Conservation (phyloP, 495 filamentous ascomycete species). For the Talaromyces adpressus region DNA sequence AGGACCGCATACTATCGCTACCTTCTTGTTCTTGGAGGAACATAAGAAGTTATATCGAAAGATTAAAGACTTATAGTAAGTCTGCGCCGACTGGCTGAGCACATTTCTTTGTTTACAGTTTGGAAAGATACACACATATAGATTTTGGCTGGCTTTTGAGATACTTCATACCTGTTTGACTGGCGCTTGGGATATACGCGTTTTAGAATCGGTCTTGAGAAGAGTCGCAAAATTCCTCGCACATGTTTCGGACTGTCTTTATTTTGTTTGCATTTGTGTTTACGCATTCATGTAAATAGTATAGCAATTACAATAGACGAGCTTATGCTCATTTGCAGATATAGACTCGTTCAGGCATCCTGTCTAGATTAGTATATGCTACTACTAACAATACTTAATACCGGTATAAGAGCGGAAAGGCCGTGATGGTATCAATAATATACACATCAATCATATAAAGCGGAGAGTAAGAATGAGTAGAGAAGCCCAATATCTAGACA, state of each 20-base stretch:
- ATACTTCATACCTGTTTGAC: constrained; percentile 6
- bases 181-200: constrained; percentile 13
- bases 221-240: constrained; percentile 11
- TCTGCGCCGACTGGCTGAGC: neutral
- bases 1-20: constrained; percentile 88
- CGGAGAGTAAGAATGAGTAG: neutral
- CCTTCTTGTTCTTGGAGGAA: constrained; percentile 91
- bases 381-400: neutral
- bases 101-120: neutral
- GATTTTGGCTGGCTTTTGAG: neutral
- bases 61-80: constrained; percentile 30
- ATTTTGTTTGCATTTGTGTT: neutral
- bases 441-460: neutral
- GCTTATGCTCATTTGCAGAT: neutral
- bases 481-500: neutral
- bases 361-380: neutral
- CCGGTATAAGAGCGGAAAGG: neutral
- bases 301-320: neutral
- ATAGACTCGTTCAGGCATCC: neutral
- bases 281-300: neutral
- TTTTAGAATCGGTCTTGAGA: constrained; percentile 14
- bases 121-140: neutral
- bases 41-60: constrained; percentile 49
- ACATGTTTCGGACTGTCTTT: constrained; percentile 10
- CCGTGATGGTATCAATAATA: neutral